Evolutionary conservation across 2,329 filamentous ascomycete genomes (phyloP).

Genomic region (Fusarium albosuccineum): DNA sequence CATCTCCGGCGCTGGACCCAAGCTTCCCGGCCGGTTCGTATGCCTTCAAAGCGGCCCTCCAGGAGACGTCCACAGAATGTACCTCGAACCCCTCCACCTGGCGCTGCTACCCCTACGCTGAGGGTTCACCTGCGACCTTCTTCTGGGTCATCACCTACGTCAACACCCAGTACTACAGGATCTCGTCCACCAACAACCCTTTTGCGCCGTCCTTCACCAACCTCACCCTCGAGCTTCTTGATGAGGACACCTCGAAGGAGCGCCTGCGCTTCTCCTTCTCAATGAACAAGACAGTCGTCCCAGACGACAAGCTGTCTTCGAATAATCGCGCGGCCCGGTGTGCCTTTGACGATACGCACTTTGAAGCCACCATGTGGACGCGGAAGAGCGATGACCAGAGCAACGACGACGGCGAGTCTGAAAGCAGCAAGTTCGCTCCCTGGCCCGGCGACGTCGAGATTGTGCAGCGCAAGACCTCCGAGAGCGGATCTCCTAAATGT

Average conservation of each 20-base stretch:
- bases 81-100: slow-evolving; percentile 70
- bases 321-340: slow-evolving; percentile 65
- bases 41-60: slow-evolving; percentile 69
- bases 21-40: slow-evolving; percentile 74
- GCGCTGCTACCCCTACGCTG: slow-evolving; percentile 70
- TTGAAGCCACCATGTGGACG: slow-evolving; percentile 73
- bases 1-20: slow-evolving; percentile 23
- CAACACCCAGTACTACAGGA: slow-evolving; percentile 59
- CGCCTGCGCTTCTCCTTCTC: slow-evolving; percentile 69
- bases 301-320: slow-evolving; percentile 57
- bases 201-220: slow-evolving; percentile 70
- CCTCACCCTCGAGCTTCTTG: slow-evolving; percentile 62
- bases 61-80: slow-evolving; percentile 66
- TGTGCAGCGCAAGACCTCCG: slow-evolving; percentile 60
- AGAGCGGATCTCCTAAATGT: slow-evolving; percentile 65
- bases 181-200: slow-evolving; percentile 68
- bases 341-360: slow-evolving; percentile 67
- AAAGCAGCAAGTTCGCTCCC: slow-evolving; percentile 48
- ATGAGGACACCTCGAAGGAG: slow-evolving; percentile 62
- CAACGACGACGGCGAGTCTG: slow-evolving; percentile 26
- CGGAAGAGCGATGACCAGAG: slow-evolving; percentile 47
- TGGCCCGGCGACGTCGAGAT: slow-evolving; percentile 73
- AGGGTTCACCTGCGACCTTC: slow-evolving; percentile 64
- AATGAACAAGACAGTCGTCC: slow-evolving; percentile 65
- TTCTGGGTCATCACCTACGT: slow-evolving; percentile 69